phyloP scores from a whole-genome alignment of 2,329 filamentous ascomycete species.

The Dactylellina parvicollis region DNA sequence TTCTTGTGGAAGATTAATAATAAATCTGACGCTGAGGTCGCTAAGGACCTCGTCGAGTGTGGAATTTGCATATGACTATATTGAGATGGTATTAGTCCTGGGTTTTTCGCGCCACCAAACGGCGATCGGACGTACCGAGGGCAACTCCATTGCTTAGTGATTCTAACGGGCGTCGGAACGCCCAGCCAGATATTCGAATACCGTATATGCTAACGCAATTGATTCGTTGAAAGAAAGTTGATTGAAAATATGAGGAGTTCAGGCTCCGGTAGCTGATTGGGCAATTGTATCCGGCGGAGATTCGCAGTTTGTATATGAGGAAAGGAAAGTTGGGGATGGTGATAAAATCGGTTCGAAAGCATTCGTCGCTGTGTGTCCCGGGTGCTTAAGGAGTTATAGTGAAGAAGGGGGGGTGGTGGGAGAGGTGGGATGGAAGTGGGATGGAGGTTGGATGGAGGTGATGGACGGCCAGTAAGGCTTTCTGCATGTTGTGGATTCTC shows the following conservation, averaged over 20 bases:
- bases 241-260: background rate
- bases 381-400: background rate
- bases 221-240: conserved; percentile 16
- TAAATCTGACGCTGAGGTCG: conserved; percentile 71
- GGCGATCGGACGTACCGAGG: conserved; percentile 42
- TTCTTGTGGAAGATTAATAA: conserved; percentile 92
- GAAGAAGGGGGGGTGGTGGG: background rate
- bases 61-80: conserved; percentile 56
- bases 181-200: conserved; percentile 26
- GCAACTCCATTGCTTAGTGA: conserved; percentile 37
- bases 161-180: conserved; percentile 36
- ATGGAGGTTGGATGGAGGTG: conserved; percentile 18
- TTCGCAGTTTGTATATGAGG: background rate
- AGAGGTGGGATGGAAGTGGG: conserved; percentile 25
- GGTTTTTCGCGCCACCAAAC: no score
- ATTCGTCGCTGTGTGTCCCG: background rate
- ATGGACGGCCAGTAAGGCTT: no score
- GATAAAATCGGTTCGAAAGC: background rate
- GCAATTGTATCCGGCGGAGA: background rate
- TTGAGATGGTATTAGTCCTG: conserved; percentile 11
- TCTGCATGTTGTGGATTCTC: no score
- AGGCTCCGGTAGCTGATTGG: conserved; percentile 15
- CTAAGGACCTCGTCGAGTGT: conserved; percentile 57
- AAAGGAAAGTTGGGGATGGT: background rate
- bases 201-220: conserved; percentile 12